Conservation (phyloP, 305 asterid species). For the Fraxinus xanthoxyloides region DNA sequence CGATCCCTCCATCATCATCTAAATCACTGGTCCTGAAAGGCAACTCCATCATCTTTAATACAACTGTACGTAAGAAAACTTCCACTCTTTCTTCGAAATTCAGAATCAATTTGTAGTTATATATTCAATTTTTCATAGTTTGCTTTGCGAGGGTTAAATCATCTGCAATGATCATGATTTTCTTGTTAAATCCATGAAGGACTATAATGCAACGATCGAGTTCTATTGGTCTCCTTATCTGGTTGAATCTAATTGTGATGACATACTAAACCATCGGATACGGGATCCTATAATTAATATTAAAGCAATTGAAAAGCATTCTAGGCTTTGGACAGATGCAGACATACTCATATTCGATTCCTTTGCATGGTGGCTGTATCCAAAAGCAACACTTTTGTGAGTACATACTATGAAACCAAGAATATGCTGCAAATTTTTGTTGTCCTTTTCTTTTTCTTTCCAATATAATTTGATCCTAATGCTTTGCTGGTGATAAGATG, state of each 20-base stretch:
- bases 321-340: conserved; percentile 59
- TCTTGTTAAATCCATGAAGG: conserved; percentile 33
- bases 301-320: conserved; percentile 52
- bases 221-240: conserved; percentile 74
- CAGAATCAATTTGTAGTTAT: neutral
- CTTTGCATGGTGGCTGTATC: conserved; percentile 61
- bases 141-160: neutral
- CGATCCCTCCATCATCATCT: conserved; percentile 19
- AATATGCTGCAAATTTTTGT: neutral
- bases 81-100: neutral
- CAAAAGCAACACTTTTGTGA: conserved; percentile 46
- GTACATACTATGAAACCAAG: conserved; percentile 14
- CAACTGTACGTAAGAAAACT: conserved; percentile 30
- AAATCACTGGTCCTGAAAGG: conserved; percentile 21
- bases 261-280: conserved; percentile 29
- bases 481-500: conserved; percentile 28
- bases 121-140: neutral
- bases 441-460: neutral
- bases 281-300: conserved; percentile 31
- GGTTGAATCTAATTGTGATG: conserved; percentile 68
- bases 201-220: conserved; percentile 55
- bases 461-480: neutral
- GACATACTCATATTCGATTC: conserved; percentile 63
- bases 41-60: conserved; percentile 33
- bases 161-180: neutral